Evolutionary conservation across 345 rosid genomes (phyloP).

Genomic region (Linum trigynum): DNA sequence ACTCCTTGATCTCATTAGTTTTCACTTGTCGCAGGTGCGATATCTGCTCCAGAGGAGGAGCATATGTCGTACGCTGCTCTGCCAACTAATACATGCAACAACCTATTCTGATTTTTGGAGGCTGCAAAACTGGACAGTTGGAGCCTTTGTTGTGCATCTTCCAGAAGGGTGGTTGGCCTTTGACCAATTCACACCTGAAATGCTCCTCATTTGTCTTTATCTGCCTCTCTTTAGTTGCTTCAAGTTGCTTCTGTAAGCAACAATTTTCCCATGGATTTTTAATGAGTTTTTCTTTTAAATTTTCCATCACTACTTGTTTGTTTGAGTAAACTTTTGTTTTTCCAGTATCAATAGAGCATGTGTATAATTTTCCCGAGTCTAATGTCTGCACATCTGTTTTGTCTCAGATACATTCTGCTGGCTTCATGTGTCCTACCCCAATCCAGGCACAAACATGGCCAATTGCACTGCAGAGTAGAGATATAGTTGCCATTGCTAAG

Average conservation of each 20-base stretch:
- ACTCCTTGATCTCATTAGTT: slow-evolving; percentile 42
- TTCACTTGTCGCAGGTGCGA: slow-evolving; percentile 94
- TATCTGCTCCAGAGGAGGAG: slow-evolving; percentile 92
- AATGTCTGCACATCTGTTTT: slow-evolving; percentile 3
- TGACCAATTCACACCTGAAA: slow-evolving; percentile 69
- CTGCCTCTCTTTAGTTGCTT: slow-evolving; percentile 65
- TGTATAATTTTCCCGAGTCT: slow-evolving; percentile 10
- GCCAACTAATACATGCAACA: slow-evolving; percentile 48
- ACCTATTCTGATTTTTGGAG: slow-evolving; percentile 65
- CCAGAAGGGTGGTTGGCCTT: slow-evolving; percentile 63
- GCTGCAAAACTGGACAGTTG: slow-evolving; percentile 72
- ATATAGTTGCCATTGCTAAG: slow-evolving; percentile 94
- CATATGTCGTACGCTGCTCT: slow-evolving; percentile 94
- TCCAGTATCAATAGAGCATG: neutral
- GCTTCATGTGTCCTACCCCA: slow-evolving; percentile 83
- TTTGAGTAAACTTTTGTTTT: slow-evolving; percentile 6
- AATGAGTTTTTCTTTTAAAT: slow-evolving; percentile 3
- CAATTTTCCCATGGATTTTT: slow-evolving; percentile 35
- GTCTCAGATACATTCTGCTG: slow-evolving; percentile 78
- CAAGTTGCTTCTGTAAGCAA: slow-evolving; percentile 89
- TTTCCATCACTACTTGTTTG: slow-evolving; percentile 6
- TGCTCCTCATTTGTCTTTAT: slow-evolving; percentile 59
- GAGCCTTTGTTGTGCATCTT: slow-evolving; percentile 72
- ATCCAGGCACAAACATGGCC: slow-evolving; percentile 99
- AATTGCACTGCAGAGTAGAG: slow-evolving; percentile 77